Evolutionary conservation across 2,329 filamentous ascomycete species (phyloP), one percentile per base, ranked within the genome.

Genomic region (Coniochaeta sp.): DNA sequence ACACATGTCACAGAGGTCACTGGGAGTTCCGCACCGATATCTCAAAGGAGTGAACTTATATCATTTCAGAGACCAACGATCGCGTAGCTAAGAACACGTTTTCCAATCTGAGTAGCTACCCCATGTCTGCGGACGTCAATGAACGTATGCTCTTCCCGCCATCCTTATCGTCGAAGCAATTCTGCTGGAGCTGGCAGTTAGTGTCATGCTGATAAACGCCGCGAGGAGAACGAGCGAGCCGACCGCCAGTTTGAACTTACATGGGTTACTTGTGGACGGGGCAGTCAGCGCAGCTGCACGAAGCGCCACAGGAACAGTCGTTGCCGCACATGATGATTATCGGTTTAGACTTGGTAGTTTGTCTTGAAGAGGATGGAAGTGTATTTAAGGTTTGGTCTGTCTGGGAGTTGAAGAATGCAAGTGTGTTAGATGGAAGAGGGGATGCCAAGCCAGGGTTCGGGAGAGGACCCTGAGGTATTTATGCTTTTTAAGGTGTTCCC

Each of bases 281-380:
- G 45, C 45, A 48, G 26, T 48, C 45, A 18, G 45, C 12, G 20
- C 45, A 48, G 45, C 26, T 28, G 45, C 45, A 48, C 28, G 45
- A 48, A 22, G 45, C 6, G 28, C 45, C 45, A 26, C 45, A 48
- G 20, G 45, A 48, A 20, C 45, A 48, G 28, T 48, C 45, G 45
- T 48, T 48, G 24, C 45, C 45, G 27, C 45, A 48, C 45, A 48
- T 48, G 26, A 28, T 48, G 42, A 47, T 40, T n/a, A n/a, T n/a
- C n/a, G 35, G 9, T 40, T 22, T 6, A 3, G 18, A n/a, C 30
- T 32, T 32, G 30, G 30, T 32, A 30, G 40, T 45, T 13, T 45
- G 24, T n/a, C 40, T 45, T 10, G 6, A 18, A 24, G 8, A 18
- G 9, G 4, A 27, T 10, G 22, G 22, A 26, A 42, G 38, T 7